Evolutionary conservation across 2,329 filamentous ascomycete genomes (phyloP), one percentile per base, ranked within the genome.

Genomic region (Elsinoe necatrix): DNA sequence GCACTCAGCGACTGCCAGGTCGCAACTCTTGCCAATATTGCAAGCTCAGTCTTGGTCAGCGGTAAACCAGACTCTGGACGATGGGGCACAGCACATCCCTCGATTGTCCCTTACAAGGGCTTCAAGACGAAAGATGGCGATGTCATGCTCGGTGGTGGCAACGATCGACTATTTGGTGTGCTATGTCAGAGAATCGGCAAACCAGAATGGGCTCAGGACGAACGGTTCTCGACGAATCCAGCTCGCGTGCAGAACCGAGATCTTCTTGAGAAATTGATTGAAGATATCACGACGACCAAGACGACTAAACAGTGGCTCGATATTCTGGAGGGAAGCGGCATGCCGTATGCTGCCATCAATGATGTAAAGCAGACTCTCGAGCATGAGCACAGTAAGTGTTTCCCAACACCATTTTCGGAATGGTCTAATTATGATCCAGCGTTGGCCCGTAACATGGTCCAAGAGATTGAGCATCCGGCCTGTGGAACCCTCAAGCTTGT

Each of bases 51-150:
- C 59, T 75, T 98, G 41, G 86, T 97, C 61, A 95, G 87, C 64
- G 91, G 91, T 1, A 74, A 95, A 71, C 86, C 85, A 63, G 93
- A 98, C 68, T 81, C 84, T 0, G 93, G 93, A 0, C 80, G 93
- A 61, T 97, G 93, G 92, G 93, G 93, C 5, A 98, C 93, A 2
- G 92, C 92, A 42, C 93, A 98, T 76, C 93, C 92, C n/a, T 95
- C 89, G 0, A 97, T 98, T 68, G 93, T 98, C 0, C 93, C 93
- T 0, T 98, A 98, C 70, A 85, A 86, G 65, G 89, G 89, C 0
- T 98, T 84, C 72, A 78, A 79, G 65, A 85, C 82, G 1, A 71
- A 71, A 1, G 81, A 85, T 60, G 82, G 82, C 14, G 80, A 83
- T 63, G 78, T 85, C 50, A 73, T 85, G 59, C 72, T 85, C 4